Base-by-base conservation (phyloP, 2,329 filamentous ascomycete genomes). In the Emericellopsis cladophorae region DNA sequence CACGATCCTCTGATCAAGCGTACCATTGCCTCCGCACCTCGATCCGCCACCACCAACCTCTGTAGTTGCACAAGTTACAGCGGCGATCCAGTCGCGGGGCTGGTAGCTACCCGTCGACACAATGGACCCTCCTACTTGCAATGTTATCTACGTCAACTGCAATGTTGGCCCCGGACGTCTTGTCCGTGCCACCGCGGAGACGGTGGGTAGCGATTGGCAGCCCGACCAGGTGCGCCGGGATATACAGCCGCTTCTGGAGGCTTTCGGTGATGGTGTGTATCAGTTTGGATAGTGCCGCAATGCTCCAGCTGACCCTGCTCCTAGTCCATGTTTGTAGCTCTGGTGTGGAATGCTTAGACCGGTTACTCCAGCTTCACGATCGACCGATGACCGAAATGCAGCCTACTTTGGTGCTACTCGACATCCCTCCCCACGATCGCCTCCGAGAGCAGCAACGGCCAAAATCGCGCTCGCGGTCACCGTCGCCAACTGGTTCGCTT, bases 121-220 rank as follows among this genome's bases (percentile, higher is more conserved):
- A 55, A 78, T 78, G 74, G 73, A 77, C 57, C 65, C 64, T 54
- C 65, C 68, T 52, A 61, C 63, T 44, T 76, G 72, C 55, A 71
- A 76, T 55, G 66, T 78, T 48, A 71, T 79, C 46, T 79, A 77
- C 49, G 72, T 78, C 50, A 71, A 76, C 59, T 70, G 70, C 51
- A 61, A 64, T 45, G 66, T 73, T 46, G 60, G 59, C 49, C 56
- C 66, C 45, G 65, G 74, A 50, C 61, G 67, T 42, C 53, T 65
- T 39, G 55, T 74, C 33, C 54, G 49, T 35, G 49, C 58, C 40
- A 43, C 47, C 48, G 23, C 11, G 24, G 14, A 37, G 47, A 45
- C 42, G 42, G 40, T n/a, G 14, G 39, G 22, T 24, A 45, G 48
- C 31, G 56, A 58, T 43, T 57, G 59, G 52, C 51, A 51, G 23